Conservation (phyloP, 2,329 filamentous ascomycete genomes). For the Eutypella sp. region DNA sequence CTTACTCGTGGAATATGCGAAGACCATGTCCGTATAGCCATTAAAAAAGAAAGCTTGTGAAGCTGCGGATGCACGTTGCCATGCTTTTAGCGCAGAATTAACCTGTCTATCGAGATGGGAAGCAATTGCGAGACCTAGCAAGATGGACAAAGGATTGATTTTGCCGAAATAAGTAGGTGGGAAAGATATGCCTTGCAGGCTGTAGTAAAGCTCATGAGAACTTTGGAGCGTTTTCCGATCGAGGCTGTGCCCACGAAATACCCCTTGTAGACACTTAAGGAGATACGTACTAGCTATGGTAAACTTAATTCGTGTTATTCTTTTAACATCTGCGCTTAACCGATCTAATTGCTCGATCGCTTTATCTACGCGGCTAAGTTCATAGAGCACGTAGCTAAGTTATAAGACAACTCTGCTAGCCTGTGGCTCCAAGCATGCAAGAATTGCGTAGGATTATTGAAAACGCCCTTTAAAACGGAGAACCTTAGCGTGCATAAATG, state of each 20-base stretch:
- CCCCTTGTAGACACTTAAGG: constrained; percentile 1
- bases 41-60: constrained; percentile 2
- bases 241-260: neutral
- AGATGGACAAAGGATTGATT: constrained; percentile 2
- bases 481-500: constrained; percentile 6
- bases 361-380: constrained; percentile 4
- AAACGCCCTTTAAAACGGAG: constrained; percentile 8
- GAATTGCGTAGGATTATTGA: constrained; percentile 1
- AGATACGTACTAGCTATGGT: constrained; percentile 1
- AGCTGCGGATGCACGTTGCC: constrained; percentile 4
- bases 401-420: neutral
- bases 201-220: constrained; percentile 1
- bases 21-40: constrained; percentile 9
- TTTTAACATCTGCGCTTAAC: neutral
- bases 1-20: constrained; percentile 3
- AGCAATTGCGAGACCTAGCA: constrained; percentile 2
- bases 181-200: neutral
- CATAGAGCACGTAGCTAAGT: too few species aligned
- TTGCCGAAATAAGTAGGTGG: constrained; percentile 1
- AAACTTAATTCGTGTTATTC: neutral
- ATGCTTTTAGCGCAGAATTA: constrained; percentile 1
- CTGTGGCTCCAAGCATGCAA: neutral
- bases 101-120: constrained; percentile 2
- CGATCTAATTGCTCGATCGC: constrained; percentile 1
- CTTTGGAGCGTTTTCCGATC: constrained; percentile 2